phyloP scores from a whole-genome alignment of 2,329 filamentous ascomycete species.

The Hymenoscyphus occultus region DNA sequence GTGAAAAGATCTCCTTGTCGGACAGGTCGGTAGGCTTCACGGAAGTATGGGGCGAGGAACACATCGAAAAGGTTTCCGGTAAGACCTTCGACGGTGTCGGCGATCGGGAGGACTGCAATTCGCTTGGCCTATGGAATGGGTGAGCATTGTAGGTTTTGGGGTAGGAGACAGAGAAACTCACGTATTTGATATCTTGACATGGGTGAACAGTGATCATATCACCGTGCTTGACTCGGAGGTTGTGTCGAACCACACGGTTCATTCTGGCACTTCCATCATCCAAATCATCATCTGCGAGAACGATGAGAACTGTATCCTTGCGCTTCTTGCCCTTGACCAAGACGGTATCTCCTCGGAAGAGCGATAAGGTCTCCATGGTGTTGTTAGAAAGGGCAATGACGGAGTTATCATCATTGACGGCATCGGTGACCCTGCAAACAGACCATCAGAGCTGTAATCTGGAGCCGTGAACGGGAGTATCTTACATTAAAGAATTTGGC shows the following conservation, averaged over 20 bases:
- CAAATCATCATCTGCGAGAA: conserved; percentile 94
- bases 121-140: conserved; percentile 74
- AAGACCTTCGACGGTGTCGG: conserved; percentile 95
- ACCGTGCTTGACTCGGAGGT: conserved; percentile 96
- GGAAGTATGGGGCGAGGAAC: conserved; percentile 99
- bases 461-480: conserved; percentile 28
- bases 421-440: conserved; percentile 81
- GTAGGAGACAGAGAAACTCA: conserved; percentile 49
- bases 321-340: conserved; percentile 99
- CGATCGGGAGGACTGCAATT: conserved; percentile 95
- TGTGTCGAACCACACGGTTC: conserved; percentile 98
- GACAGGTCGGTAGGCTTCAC: conserved; percentile 95
- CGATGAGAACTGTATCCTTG: conserved; percentile 97
- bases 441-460: conserved; percentile 36
- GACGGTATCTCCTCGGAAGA: conserved; percentile 98
- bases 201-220: conserved; percentile 97
- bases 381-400: conserved; percentile 98
- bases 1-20: conserved; percentile 98
- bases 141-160: conserved; percentile 25
- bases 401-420: conserved; percentile 98
- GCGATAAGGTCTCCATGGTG: conserved; percentile 96
- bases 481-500: conserved; percentile 96
- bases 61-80: conserved; percentile 98
- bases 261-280: conserved; percentile 96
- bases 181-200: conserved; percentile 99